These are phyloP conservation scores for Asterophora lycoperdoides DNA, from an alignment of 768 basidiomycete genomes.

Conservation along the genomic window DNA sequence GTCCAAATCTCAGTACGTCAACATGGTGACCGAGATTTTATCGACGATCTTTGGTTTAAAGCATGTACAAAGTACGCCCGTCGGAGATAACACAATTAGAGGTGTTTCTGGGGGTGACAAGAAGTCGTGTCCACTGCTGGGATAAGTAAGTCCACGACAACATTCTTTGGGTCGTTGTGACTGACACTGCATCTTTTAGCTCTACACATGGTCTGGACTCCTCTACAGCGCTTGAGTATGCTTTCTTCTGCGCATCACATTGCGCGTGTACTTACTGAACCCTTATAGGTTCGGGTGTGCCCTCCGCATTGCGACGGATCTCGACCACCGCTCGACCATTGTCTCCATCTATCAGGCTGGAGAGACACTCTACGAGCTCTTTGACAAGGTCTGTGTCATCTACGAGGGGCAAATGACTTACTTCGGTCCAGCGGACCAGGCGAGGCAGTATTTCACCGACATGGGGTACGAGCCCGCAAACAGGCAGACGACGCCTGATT, in stretches of 20 bases:
- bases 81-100: constrained; percentile 76
- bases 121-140: constrained; percentile 65
- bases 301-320: constrained; percentile 61
- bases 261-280: not conserved
- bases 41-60: constrained; percentile 71
- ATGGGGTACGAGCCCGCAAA: constrained; percentile 58
- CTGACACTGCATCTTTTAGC: constrained; percentile 33
- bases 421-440: constrained; percentile 63
- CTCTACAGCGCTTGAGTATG: constrained; percentile 62
- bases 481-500: constrained; percentile 64
- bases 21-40: constrained; percentile 50
- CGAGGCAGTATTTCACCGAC: constrained; percentile 69
- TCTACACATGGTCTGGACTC: constrained; percentile 63
- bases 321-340: constrained; percentile 50
- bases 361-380: constrained; percentile 58
- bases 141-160: constrained; percentile 54
- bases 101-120: constrained; percentile 72
- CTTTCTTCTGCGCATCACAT: not conserved
- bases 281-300: constrained; percentile 47
- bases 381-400: constrained; percentile 73
- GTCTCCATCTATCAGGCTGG: constrained; percentile 85
- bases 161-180: not conserved
- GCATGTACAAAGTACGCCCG: constrained; percentile 67
- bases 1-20: constrained; percentile 39
- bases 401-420: constrained; percentile 75